These are phyloP conservation scores for Phyllosticta capitalensis DNA, from an alignment of 2,329 filamentous ascomycete genomes.

Conservation along the genomic window DNA sequence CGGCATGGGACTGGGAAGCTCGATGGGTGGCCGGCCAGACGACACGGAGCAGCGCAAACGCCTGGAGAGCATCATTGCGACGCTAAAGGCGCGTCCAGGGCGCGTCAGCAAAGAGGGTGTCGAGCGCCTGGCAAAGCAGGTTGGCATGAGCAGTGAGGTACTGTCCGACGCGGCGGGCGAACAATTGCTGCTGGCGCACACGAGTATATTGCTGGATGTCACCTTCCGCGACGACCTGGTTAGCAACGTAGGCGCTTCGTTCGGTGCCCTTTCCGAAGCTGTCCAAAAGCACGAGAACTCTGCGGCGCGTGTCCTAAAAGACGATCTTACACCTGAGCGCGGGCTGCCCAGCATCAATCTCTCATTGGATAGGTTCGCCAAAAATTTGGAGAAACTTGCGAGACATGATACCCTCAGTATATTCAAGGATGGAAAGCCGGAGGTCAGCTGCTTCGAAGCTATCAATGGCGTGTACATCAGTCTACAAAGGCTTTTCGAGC, in stretches of 20 bases:
- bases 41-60: constrained; percentile 44
- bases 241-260: constrained; percentile 12
- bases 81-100: constrained; percentile 58
- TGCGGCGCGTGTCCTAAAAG: constrained; percentile 42
- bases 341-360: constrained; percentile 59
- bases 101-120: constrained; percentile 65
- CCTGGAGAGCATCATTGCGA: constrained; percentile 54
- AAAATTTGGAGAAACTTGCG: constrained; percentile 61
- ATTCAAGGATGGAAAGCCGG: constrained; percentile 29
- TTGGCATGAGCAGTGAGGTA: constrained; percentile 46
- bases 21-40: constrained; percentile 33
- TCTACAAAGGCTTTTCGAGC: constrained; percentile 58
- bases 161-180: constrained; percentile 16
- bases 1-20: constrained; percentile 20
- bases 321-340: constrained; percentile 52
- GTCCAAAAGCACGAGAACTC: constrained; percentile 2
- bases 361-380: constrained; percentile 58
- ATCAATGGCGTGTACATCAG: constrained; percentile 64
- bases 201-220: constrained; percentile 27
- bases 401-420: constrained; percentile 60
- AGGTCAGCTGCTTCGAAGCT: constrained; percentile 68
- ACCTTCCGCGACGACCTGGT: constrained; percentile 1
- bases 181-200: constrained; percentile 27
- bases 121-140: constrained; percentile 57
- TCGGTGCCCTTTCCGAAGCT: constrained; percentile 11